Percentiles rank a stretch among this genome's conserved stretches.
Conservation (phyloP, 768 basidiomycete genomes). For the Asterophora parasitica region DNA sequence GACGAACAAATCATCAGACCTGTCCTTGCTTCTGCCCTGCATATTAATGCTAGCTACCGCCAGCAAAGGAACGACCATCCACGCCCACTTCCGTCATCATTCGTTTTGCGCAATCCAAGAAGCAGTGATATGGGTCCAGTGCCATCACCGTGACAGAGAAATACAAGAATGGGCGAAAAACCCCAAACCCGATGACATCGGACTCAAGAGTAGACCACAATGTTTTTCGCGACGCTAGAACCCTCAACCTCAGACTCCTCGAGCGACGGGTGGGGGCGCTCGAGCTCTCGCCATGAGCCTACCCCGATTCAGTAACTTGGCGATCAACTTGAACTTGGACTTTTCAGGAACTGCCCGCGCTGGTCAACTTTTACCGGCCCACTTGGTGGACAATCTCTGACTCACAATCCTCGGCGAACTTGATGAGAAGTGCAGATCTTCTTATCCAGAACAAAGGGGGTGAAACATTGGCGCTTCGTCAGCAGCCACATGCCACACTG, state of each 20-base stretch:
- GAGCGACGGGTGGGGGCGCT: conserved; percentile 79
- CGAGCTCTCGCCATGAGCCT: conserved; percentile 69
- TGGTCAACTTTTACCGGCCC: no score
- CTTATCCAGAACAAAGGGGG: neutral
- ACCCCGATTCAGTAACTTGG: no score
- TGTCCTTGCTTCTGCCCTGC: neutral
- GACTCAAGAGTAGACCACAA: conserved; percentile 2
- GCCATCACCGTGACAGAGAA: conserved; percentile 58
- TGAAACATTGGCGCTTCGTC: neutral
- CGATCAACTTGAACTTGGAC: no score
- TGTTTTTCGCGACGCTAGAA: conserved; percentile 28
- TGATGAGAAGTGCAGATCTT: no score
- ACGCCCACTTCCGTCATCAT: conserved; percentile 81
- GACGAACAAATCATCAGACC: no score
- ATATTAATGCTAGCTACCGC: conserved; percentile 1
- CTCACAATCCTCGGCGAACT: no score
- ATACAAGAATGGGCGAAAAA: neutral
- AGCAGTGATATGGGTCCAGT: conserved; percentile 70
- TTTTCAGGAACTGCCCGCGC: no score
- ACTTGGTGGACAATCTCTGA: no score
- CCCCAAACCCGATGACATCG: conserved; percentile 11
- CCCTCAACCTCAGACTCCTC: conserved; percentile 64
- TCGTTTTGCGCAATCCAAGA: conserved; percentile 67
- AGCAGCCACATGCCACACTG: neutral
- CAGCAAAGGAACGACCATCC: conserved; percentile 43